phyloP scores from a whole-genome alignment of 1,284 basidiomycete genomes.

The Trichosporon inkin region DNA sequence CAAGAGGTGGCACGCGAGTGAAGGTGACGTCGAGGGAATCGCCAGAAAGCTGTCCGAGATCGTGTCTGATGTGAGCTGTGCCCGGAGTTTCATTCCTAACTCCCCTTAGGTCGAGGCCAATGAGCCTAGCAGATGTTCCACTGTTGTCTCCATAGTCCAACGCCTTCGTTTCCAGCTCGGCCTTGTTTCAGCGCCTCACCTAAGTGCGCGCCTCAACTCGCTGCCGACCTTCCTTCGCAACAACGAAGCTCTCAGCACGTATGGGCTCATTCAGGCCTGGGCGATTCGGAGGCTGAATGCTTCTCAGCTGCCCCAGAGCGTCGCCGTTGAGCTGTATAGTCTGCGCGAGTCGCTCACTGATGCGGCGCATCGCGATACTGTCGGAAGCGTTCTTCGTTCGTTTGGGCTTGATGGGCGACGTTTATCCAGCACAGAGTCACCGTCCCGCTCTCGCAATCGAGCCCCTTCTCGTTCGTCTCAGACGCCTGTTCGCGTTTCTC shows the following conservation, averaged over 20 bases:
- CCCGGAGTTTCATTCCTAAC: constrained; percentile 11
- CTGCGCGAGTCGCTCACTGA: constrained; percentile 16
- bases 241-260: not conserved
- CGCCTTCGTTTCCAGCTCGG: constrained; percentile 34
- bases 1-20: constrained; percentile 25
- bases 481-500: constrained; percentile 15
- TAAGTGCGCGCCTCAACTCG: constrained; percentile 28
- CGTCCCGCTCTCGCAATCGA: not conserved
- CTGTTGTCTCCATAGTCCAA: constrained; percentile 31
- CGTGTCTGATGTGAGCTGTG: constrained; percentile 35
- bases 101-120: constrained; percentile 26
- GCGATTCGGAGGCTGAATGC: constrained; percentile 27
- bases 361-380: constrained; percentile 4
- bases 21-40: constrained; percentile 28
- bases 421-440: not conserved
- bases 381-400: constrained; percentile 8
- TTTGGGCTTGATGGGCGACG: constrained; percentile 20
- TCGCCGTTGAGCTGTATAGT: constrained; percentile 19
- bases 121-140: constrained; percentile 13
- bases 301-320: constrained; percentile 16
- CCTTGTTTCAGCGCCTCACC: constrained; percentile 29
- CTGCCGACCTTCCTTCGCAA: not conserved
- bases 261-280: constrained; percentile 24
- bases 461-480: not conserved
- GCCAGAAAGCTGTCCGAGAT: constrained; percentile 42